These are phyloP conservation scores for Wickerhamomyces xylosicus DNA, from an alignment of 805 yeast genomes.

Conservation along the genomic window DNA sequence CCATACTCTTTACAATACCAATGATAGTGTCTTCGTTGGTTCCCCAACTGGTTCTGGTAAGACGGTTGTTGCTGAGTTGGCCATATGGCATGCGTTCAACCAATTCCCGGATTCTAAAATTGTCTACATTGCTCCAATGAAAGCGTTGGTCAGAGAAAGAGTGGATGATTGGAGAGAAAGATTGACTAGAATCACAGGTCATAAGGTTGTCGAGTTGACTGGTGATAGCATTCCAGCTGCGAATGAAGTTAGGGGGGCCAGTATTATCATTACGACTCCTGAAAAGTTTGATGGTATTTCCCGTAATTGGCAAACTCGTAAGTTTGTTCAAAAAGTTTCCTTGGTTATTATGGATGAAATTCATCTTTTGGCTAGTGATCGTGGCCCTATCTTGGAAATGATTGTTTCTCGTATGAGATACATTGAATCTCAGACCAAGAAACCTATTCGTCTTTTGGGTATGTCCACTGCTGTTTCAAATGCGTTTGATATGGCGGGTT, in stretches of 20 bases:
- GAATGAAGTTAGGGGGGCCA: conserved; percentile 71
- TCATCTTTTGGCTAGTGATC: conserved; percentile 90
- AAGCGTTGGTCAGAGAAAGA: conserved; percentile 93
- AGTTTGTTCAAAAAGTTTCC: conserved; percentile 75
- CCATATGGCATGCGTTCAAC: conserved; percentile 92
- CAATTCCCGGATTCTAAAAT: conserved; percentile 83
- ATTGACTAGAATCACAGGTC: conserved; percentile 75
- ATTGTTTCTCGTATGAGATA: conserved; percentile 88
- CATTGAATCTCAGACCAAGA: conserved; percentile 89
- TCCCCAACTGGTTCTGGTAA: conserved; percentile 99
- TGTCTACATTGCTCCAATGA: conserved; percentile 86
- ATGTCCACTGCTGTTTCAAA: conserved; percentile 91
- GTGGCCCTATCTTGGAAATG: conserved; percentile 96
- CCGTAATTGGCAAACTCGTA: conserved; percentile 83
- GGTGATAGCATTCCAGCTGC: conserved; percentile 91
- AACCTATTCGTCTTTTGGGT: conserved; percentile 83
- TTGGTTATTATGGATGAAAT: conserved; percentile 91
- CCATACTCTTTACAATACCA: conserved; percentile 74
- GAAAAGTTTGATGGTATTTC: conserved; percentile 98
- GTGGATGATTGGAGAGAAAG: conserved; percentile 81
- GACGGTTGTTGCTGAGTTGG: conserved; percentile 93
- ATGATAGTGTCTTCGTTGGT: conserved; percentile 81
- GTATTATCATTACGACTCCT: conserved; percentile 87
- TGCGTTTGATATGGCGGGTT: conserved; percentile 89
- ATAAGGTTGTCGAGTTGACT: conserved; percentile 78